Evolutionary conservation across 768 basidiomycete species (phyloP).

Genomic region (Thelephora aurantiotincta): DNA sequence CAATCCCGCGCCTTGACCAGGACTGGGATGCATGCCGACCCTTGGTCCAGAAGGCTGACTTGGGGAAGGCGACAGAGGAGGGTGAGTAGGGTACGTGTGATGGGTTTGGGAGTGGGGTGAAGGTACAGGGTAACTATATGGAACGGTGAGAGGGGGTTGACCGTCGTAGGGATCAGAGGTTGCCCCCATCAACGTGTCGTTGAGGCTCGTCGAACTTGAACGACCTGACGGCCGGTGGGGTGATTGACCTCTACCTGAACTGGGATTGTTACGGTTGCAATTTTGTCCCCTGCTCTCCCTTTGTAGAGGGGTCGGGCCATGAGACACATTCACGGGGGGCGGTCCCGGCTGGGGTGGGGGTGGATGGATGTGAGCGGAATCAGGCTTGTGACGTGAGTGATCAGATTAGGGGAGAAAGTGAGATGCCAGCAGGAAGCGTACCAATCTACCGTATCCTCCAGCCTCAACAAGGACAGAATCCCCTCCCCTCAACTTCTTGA

Average conservation of each 20-base stretch:
- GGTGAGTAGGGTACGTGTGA: slow-evolving; percentile 8
- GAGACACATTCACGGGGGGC: slow-evolving; percentile 15
- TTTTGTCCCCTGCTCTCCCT: slow-evolving; percentile 12
- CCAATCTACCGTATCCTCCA: not conserved
- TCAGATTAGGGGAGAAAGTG: too few relatives aligned
- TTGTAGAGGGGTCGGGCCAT: slow-evolving; percentile 9
- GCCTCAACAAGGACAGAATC: slow-evolving; percentile 16
- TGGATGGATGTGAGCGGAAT: slow-evolving; percentile 3
- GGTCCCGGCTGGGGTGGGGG: slow-evolving; percentile 8
- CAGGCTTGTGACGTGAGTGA: not conserved
- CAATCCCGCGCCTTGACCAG: not conserved
- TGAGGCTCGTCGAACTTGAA: slow-evolving; percentile 23
- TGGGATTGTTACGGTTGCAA: slow-evolving; percentile 8
- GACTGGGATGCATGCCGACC: not conserved
- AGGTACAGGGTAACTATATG: slow-evolving; percentile 8
- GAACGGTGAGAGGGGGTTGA: slow-evolving; percentile 16
- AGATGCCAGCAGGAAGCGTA: not conserved
- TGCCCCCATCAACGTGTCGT: slow-evolving; percentile 35
- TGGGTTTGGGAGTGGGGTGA: slow-evolving; percentile 11
- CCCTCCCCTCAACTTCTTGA: slow-evolving; percentile 27
- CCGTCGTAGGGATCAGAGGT: slow-evolving; percentile 23
- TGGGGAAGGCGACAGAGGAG: slow-evolving; percentile 8
- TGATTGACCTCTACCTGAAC: slow-evolving; percentile 10
- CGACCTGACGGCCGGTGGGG: slow-evolving; percentile 23
- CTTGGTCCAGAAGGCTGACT: not conserved